Base-by-base conservation (phyloP, 2,329 filamentous ascomycete species). In the Diaporthe caulivora region DNA sequence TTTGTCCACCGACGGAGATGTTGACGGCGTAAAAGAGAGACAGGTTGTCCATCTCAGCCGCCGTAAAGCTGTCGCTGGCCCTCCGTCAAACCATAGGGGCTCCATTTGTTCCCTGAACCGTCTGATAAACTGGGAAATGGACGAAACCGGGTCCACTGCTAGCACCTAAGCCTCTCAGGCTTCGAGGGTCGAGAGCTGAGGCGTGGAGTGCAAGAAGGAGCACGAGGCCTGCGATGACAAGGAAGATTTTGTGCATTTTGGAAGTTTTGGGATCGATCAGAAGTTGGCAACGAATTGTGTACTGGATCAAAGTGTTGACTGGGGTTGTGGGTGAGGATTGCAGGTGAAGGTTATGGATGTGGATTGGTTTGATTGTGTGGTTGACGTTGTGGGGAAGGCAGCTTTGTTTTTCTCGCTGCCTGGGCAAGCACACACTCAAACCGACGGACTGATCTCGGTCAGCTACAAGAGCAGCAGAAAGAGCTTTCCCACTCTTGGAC, bases 1-100 rank as follows among this genome's bases (percentile, higher is more conserved):
- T 15, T 29, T 65, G 72, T 51, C 67, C 72, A 5, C n/a, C 57
- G 13, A 71, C 65, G 4, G 67, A 55, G 9, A 73, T 68, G 57
- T 73, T 57, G 67, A 73, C 51, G 13, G 11, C 57, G 67, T 53
- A 71, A 4, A 29, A 18, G n/a, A 8, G 29, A 34, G 31, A 51
- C 3, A 65, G n/a, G 31, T 51, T 51, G 3, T 24, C 34, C 42
- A 73, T 34, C 5, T 42, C 72, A 26, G 37, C 40, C 21, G 49
- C 34, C 10, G 55, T 21, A 9, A 65, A 18, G 10, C 51, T 24
- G 18, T 15, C 24, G 18, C 17, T 65, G 40, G 29, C 17, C 42
- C 58, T 62, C 10, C 10, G 42, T 21, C 9, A 29, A 21, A 49
- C 37, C 15, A 42, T 26, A 8, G 42, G 60, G 5, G 37, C 21